Evolutionary conservation across 1,284 basidiomycete species (phyloP), one percentile per base, ranked within the genome.

Genomic region (Chondrostereum purpureum): DNA sequence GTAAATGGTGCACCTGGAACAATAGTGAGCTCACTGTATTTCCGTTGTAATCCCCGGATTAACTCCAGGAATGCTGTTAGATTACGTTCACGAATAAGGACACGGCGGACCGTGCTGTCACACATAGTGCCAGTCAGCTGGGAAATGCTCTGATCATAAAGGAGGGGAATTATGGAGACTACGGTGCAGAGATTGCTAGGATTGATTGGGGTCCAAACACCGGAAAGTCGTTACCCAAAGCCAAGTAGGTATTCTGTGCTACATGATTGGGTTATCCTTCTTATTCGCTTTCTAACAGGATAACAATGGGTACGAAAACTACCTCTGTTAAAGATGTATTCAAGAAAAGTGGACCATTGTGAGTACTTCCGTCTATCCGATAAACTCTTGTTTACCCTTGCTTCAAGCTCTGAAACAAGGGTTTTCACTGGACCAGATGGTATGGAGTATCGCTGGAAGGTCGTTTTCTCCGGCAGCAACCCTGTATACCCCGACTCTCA

Each of bases 401-500:
- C 4, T 14, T 18, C 14, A 16, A 44, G 42, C 24, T 44, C 42
- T 13, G 34, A 48, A 13, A 39, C 46, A 19, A 48, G 49, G n/a
- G 42, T 22, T 5, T 53, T 53, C 24, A 20, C 24, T 18, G 52
- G 45, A 5, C 52, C 52, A 3, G 50, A 53, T 34, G 46, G 46
- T 4, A 20, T 53, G 5, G 52, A 53, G 31, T 54, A 54, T 42
- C 50, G 52, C 33, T 54, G 53, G 53, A 54, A 54, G 24, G 13
- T 50, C 2, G 40, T 52, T 12, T 48, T 22, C 20, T 39, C 43
- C 18, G 50, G 50, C 5, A 42, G 34, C 33, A 47, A 54, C 38
- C 50, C 50, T 21, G 45, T 41, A 6, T 52, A 44, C 24, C 50
- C 53, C n/a, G 50, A 54, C 16, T 31, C 31, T n/a, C 43, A 23